These are phyloP conservation scores for Pythium folliculosum DNA, from an alignment of 352 stramenopile genomes.

Conservation along the genomic window DNA sequence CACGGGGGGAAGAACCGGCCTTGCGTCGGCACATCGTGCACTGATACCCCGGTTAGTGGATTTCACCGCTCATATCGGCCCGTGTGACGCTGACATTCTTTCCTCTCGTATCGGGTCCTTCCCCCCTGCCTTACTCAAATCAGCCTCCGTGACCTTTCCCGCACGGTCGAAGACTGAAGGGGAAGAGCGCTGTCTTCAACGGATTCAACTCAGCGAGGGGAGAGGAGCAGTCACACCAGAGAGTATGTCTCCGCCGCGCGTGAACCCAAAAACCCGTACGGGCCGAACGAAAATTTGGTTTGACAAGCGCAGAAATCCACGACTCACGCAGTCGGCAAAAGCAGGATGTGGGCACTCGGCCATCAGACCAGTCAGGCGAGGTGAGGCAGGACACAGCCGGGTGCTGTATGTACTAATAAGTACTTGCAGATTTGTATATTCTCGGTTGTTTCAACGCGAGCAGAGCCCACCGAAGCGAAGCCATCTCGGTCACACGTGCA, in stretches of 20 bases:
- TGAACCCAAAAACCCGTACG: neutral
- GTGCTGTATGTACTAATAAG: too few species aligned
- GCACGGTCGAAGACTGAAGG: neutral
- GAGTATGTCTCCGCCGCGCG: neutral
- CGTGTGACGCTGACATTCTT: neutral
- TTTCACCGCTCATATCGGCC: neutral
- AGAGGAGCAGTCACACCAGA: conserved; percentile 1
- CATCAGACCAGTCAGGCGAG: too few species aligned
- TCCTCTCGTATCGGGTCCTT: too few species aligned
- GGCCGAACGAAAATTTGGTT: neutral
- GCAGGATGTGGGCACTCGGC: too few species aligned
- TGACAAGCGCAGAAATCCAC: neutral
- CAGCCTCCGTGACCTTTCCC: neutral
- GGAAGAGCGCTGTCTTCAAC: neutral
- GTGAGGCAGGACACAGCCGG: too few species aligned
- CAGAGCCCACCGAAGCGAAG: too few species aligned
- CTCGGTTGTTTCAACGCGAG: too few species aligned
- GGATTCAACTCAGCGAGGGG: neutral
- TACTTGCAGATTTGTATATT: too few species aligned
- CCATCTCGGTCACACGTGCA: too few species aligned
- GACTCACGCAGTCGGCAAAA: too few species aligned
- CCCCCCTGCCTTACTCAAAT: neutral
- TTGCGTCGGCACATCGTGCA: neutral
- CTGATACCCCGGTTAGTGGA: neutral
- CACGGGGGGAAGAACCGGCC: too few species aligned